Conservation (phyloP, 2,329 filamentous ascomycete genomes). For the Coniochaeta sp. region DNA sequence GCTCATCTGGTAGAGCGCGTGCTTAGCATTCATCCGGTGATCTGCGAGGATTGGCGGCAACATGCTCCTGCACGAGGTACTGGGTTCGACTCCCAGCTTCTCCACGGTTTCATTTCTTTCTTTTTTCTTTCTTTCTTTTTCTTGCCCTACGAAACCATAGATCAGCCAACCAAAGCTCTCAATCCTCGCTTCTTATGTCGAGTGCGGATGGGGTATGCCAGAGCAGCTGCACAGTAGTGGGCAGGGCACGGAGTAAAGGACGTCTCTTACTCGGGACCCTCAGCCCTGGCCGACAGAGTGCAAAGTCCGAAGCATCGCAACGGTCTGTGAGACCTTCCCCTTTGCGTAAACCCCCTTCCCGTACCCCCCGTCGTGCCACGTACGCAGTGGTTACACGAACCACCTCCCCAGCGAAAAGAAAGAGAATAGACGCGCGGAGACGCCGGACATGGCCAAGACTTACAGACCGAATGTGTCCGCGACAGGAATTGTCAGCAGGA, state of each 20-base stretch:
- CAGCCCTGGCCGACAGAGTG: too few species aligned
- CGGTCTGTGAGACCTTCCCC: neutral
- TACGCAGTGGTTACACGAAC: neutral
- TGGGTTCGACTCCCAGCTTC: neutral
- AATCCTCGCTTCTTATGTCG: neutral
- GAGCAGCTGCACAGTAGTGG: neutral
- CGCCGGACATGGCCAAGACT: neutral
- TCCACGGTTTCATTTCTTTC: neutral
- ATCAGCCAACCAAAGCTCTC: neutral
- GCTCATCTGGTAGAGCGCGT: neutral
- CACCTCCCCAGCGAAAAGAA: neutral
- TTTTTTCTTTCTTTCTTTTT: neutral
- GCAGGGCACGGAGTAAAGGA: neutral
- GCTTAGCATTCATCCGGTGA: neutral
- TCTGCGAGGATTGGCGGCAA: neutral
- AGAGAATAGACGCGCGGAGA: neutral
- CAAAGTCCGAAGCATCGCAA: neutral
- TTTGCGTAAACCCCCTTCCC: neutral
- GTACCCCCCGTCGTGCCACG: neutral
- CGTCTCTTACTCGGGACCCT: too few species aligned
- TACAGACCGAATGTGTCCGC: neutral
- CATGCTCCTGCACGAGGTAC: neutral
- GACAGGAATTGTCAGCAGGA: neutral
- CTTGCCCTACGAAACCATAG: neutral
- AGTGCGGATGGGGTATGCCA: neutral